Base-by-base conservation (phyloP, 148 eudicot species). In the Silene conica region DNA sequence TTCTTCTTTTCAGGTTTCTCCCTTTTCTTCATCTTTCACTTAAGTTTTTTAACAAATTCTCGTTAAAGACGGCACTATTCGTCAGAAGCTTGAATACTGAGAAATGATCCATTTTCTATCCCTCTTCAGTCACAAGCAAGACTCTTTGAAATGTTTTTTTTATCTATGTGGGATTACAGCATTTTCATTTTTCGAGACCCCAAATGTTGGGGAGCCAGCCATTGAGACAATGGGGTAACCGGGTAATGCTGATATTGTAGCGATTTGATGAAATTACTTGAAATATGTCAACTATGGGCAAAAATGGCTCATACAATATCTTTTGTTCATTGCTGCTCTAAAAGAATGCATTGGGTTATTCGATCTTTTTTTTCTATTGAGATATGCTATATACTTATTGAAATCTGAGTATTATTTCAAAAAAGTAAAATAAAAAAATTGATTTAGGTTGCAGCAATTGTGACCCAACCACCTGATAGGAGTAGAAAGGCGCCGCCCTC, bases 381-480 rank as follows among this genome's bases (percentile, higher is more conserved):
- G 15, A 46, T 61, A 59, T 38, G 38, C 26, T 28, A 34, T 28
- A 34, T 14, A 26, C 19, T 26, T 74, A 8, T 18, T 28, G 46
- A 38, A 43, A 7, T 19, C 22, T 21, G 59, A 60, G 41, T 6
- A 34, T 63, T 7, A 23, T 57, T 57, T 75, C 19, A 56, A 23
- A 56, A 54, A 20, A 34, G 20, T 31, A n/a, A n/a, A n/a, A n/a
- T n/a, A n/a, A n/a, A n/a, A n/a, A n/a, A n/a, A 79, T 43, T 76
- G 63, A 56, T 76, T 25, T 83, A 95, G 98, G 86, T 95, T 71
- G 89, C 89, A 72, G 97, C 90, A 20, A 85, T 95, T 81, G 97
- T 95, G 50, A 95, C 96, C 66, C 98, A 95, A 67, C 98, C 98
- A 5, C 93, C 96, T 46, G 77, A 87, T 66, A 86, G 96, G 71